Conservation (phyloP, 1,284 basidiomycete species). For the Ustilago vetiveriae region DNA sequence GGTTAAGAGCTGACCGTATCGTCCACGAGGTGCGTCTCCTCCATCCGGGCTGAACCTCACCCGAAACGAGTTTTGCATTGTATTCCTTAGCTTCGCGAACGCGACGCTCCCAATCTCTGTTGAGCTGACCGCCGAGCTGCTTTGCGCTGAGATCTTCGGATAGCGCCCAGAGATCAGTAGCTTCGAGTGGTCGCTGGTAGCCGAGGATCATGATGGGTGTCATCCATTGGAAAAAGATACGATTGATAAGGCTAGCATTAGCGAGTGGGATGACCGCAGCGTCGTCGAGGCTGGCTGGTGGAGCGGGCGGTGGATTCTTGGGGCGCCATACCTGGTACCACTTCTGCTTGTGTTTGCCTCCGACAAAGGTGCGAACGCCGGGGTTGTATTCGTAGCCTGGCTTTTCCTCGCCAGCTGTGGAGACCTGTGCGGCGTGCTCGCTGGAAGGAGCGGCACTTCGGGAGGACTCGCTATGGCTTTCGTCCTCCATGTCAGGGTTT, state of each 20-base stretch:
- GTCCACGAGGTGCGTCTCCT: slow-evolving; percentile 74
- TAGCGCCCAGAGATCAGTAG: slow-evolving; percentile 84
- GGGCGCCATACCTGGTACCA: slow-evolving; percentile 65
- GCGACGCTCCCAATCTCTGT: slow-evolving; percentile 75
- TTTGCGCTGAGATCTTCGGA: slow-evolving; percentile 71
- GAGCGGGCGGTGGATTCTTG: slow-evolving; percentile 57
- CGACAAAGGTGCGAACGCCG: slow-evolving; percentile 51
- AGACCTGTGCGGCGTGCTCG: slow-evolving; percentile 18
- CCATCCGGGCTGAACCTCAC: slow-evolving; percentile 74
- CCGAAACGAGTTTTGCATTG: slow-evolving; percentile 75
- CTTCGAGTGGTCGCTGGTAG: slow-evolving; percentile 81
- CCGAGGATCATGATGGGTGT: slow-evolving; percentile 75
- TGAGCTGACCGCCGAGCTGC: slow-evolving; percentile 74
- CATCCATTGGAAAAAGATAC: slow-evolving; percentile 78
- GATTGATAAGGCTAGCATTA: slow-evolving; percentile 71
- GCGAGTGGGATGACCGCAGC: slow-evolving; percentile 72
- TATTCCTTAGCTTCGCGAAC: slow-evolving; percentile 74
- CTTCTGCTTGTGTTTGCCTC: slow-evolving; percentile 55
- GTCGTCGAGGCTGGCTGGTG: slow-evolving; percentile 71
- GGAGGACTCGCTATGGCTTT: slow-evolving; percentile 34
- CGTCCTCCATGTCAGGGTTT: slow-evolving; percentile 25
- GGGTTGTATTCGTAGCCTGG: slow-evolving; percentile 53
- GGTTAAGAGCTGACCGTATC: slow-evolving; percentile 23
- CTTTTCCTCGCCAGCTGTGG: slow-evolving; percentile 20
- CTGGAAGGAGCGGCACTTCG: slow-evolving; percentile 24